Evolutionary conservation across 1,139 yeast genomes (phyloP).

Genomic region (Candida freyschussii): DNA sequence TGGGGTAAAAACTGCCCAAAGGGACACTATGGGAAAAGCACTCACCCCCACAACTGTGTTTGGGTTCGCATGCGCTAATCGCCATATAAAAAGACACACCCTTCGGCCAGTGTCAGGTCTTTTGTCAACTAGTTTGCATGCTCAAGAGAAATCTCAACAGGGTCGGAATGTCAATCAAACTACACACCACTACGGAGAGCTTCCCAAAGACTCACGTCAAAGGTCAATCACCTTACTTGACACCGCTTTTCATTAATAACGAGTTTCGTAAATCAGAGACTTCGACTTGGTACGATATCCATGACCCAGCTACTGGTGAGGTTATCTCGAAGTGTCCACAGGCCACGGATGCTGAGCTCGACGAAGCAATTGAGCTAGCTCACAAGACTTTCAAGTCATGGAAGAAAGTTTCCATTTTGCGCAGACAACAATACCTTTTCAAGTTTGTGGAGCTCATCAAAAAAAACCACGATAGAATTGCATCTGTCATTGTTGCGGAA

Average conservation of each 20-base stretch:
- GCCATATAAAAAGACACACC: too few relatives aligned
- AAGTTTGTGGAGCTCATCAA: constrained; percentile 63
- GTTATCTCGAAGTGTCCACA: constrained; percentile 70
- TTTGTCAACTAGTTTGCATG: too few relatives aligned
- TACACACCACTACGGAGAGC: constrained; percentile 26
- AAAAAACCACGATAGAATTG: constrained; percentile 65
- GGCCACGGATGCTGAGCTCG: constrained; percentile 59
- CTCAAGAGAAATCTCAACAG: constrained; percentile 2
- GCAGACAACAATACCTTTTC: constrained; percentile 71
- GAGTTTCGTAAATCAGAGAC: constrained; percentile 51
- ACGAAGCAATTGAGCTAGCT: constrained; percentile 52
- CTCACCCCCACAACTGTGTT: too few relatives aligned
- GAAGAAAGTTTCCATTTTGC: constrained; percentile 53
- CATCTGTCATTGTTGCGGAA: constrained; percentile 66
- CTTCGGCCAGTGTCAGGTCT: too few relatives aligned
- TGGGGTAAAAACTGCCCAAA: too few relatives aligned
- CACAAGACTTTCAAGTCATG: constrained; percentile 44
- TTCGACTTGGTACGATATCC: constrained; percentile 60
- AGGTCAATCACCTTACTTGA: constrained; percentile 20
- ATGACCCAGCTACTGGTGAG: constrained; percentile 70
- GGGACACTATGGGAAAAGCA: too few relatives aligned
- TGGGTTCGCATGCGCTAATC: too few relatives aligned
- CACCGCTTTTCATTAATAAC: constrained; percentile 45
- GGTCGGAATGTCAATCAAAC: constrained; percentile 10
- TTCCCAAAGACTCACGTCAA: constrained; percentile 28